Evolutionary conservation across 2,329 filamentous ascomycete genomes (phyloP).

Genomic region (Claviceps maximensis): DNA sequence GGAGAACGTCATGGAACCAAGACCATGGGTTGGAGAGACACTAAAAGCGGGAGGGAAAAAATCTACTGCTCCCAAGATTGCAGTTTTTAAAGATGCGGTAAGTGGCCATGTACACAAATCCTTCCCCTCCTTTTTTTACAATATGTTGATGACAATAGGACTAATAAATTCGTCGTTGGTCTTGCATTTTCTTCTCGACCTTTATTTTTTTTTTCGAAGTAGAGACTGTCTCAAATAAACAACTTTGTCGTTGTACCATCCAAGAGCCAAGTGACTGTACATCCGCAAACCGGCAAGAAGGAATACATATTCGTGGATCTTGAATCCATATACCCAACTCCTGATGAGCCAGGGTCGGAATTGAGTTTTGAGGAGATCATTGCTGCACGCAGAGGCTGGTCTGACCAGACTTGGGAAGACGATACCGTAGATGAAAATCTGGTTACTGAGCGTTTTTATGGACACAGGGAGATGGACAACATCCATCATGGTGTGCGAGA

Average conservation of each 20-base stretch:
- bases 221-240: slow-evolving; percentile 49
- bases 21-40: slow-evolving; percentile 86
- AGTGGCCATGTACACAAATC: slow-evolving; percentile 9
- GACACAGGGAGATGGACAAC: slow-evolving; percentile 19
- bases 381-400: slow-evolving; percentile 60
- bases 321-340: slow-evolving; percentile 70
- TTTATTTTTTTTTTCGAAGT: slow-evolving; percentile 15
- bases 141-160: slow-evolving; percentile 88
- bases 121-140: slow-evolving; percentile 17
- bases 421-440: slow-evolving; percentile 23
- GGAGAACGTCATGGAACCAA: slow-evolving; percentile 77
- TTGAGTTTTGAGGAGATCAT: slow-evolving; percentile 86
- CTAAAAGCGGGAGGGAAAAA: slow-evolving; percentile 78
- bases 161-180: slow-evolving; percentile 57
- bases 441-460: slow-evolving; percentile 14
- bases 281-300: slow-evolving; percentile 67
- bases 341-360: slow-evolving; percentile 57
- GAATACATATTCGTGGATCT: slow-evolving; percentile 84
- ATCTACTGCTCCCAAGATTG: slow-evolving; percentile 61
- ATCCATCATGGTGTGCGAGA: slow-evolving; percentile 18
- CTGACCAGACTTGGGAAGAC: slow-evolving; percentile 44
- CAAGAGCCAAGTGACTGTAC: slow-evolving; percentile 66
- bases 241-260: slow-evolving; percentile 56
- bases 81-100: slow-evolving; percentile 93
- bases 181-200: slow-evolving; percentile 17